phyloP scores from a whole-genome alignment of 129 eudicot genomes.

The Dittrichia graveolens region DNA sequence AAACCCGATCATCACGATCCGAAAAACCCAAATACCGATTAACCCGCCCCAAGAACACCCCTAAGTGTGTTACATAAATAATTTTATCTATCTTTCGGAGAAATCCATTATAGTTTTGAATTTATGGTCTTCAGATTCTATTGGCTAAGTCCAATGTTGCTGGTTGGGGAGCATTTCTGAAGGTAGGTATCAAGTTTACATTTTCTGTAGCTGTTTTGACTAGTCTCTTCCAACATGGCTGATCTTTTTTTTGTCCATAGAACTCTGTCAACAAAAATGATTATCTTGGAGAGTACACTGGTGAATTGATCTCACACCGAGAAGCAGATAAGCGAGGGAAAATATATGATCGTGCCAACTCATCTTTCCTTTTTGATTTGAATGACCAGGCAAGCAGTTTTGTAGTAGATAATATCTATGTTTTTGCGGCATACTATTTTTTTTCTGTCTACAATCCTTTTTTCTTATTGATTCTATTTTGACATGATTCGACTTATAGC shows the following conservation, averaged over 20 bases:
- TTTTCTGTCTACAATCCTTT: not conserved
- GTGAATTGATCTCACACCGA: constrained; percentile 91
- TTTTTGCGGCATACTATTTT: not conserved
- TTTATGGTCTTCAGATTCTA: constrained; percentile 60
- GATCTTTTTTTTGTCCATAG: constrained; percentile 38
- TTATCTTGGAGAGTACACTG: constrained; percentile 98
- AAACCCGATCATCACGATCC: no score
- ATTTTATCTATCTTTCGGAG: not conserved
- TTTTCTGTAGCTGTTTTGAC: not conserved
- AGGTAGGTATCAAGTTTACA: constrained; percentile 47
- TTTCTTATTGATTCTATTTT: not conserved
- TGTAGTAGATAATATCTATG: not conserved
- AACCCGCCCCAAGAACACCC: no score
- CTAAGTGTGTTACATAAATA: not conserved
- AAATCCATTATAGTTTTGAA: constrained; percentile 1
- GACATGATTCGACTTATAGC: not conserved
- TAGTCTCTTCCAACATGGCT: not conserved
- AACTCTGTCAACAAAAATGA: constrained; percentile 92
- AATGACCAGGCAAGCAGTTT: constrained; percentile 82
- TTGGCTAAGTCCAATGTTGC: constrained; percentile 90
- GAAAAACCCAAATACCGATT: no score
- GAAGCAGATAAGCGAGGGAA: constrained; percentile 99
- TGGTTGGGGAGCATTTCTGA: constrained; percentile 99
- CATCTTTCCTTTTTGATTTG: constrained; percentile 90
- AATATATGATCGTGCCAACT: constrained; percentile 87